These are phyloP conservation scores for Kurtzmaniella cleridarum DNA, from an alignment of 805 yeast species.

Conservation along the genomic window DNA sequence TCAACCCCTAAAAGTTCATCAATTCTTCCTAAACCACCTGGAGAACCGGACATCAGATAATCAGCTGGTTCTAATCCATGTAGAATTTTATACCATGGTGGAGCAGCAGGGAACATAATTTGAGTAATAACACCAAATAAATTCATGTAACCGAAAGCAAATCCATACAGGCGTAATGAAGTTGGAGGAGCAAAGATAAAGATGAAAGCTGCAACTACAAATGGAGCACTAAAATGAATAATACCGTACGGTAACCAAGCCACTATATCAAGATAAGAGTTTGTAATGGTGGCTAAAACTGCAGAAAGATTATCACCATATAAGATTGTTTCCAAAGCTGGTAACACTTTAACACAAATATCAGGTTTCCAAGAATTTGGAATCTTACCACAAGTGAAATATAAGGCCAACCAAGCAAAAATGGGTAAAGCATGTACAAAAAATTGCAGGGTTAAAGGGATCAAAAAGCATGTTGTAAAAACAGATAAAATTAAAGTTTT, in stretches of 20 bases:
- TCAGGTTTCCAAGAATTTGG: slow-evolving; percentile 76
- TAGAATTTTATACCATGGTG: slow-evolving; percentile 91
- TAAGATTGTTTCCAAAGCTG: slow-evolving; percentile 85
- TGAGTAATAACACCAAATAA: slow-evolving; percentile 79
- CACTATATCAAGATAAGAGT: slow-evolving; percentile 62
- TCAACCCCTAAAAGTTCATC: slow-evolving; percentile 75
- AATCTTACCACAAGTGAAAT: slow-evolving; percentile 70
- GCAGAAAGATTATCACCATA: slow-evolving; percentile 88
- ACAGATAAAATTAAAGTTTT: slow-evolving; percentile 37
- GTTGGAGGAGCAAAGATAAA: slow-evolving; percentile 92
- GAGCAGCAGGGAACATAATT: slow-evolving; percentile 85
- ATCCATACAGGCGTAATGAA: slow-evolving; percentile 73
- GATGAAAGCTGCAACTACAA: slow-evolving; percentile 70
- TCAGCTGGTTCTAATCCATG: slow-evolving; percentile 88
- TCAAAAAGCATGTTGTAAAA: slow-evolving; percentile 40
- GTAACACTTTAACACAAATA: slow-evolving; percentile 82
- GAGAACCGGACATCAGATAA: slow-evolving; percentile 87
- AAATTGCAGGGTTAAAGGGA: slow-evolving; percentile 82
- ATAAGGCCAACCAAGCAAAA: slow-evolving; percentile 78
- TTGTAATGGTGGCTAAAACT: slow-evolving; percentile 70
- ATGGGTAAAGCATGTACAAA: slow-evolving; percentile 80
- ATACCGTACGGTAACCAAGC: slow-evolving; percentile 97
- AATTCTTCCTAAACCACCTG: slow-evolving; percentile 91
- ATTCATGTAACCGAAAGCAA: slow-evolving; percentile 95
- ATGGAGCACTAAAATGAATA: slow-evolving; percentile 86